Evolutionary conservation across 441 rosid species (phyloP), one percentile per base, ranked within the genome.

Genomic region (Croton setiger): DNA sequence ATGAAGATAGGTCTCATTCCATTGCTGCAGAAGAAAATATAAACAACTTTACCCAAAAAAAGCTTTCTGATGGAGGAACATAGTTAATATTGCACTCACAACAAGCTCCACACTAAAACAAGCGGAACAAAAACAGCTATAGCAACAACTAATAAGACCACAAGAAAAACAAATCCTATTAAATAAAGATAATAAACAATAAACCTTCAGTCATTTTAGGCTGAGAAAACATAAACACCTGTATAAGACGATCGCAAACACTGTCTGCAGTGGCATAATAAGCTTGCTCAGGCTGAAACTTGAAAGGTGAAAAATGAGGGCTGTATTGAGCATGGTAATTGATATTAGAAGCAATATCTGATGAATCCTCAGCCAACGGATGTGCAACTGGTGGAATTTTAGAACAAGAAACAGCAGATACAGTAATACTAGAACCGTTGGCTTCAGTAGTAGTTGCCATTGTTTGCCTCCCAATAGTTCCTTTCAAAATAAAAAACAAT

Each of bases 251-350:
- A 82, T 92, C 98, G 0, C 99, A 89, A 60, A 90, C 95, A 63
- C 99, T 92, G 78, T 89, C 96, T 0, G 96, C 98, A 0, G 98
- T 86, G 45, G 98, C 93, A 71, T 72, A 92, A 81, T 77, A 92
- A 15, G 96, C 98, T 80, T 95, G 96, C 76, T 92, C 99, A 0
- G 91, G 89, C 66, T 88, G 92, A 45, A 92, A 95, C 88, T 87
- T 92, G 80, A 78, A 87, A 43, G 92, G 95, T 10, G 97, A 95
- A 81, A 95, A 95, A 83, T 95, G 99, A 44, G 99, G 99, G 76
- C 81, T 86, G 78, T 79, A 92, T 57, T 79, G 85, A 13, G 87
- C 88, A 68, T 92, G 99, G 82, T 90, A 92, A 66, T 75, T 71
- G 78, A 95, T 91, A 69, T 95, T 92, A 37, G 89, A 87, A 1